Evolutionary conservation across 2,329 filamentous ascomycete genomes (phyloP), one percentile per base, ranked within the genome.

Genomic region (Nemania diffusa): DNA sequence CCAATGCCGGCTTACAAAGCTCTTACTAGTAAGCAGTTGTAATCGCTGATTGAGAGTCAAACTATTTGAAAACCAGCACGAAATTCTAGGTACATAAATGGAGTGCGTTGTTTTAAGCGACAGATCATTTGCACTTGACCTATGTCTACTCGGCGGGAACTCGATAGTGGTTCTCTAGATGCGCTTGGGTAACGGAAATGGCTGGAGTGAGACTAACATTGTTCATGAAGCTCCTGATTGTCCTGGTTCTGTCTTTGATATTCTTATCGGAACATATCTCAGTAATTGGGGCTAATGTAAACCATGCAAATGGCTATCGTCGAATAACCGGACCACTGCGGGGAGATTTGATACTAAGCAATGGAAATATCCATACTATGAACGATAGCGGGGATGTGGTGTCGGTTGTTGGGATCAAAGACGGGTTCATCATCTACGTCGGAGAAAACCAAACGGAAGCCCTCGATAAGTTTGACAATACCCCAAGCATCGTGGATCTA

Each of bases 321-420:
- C 56, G 27, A 27, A 7, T 11, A n/a, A 61, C 46, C 2, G 46
- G 70, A 22, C 52, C 64, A 2, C 57, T 71, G 13, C 62, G 32
- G 8, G 73, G 72, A 7, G 65, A 74, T 15, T 34, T 75, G 11
- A 65, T 77, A 29, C 68, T 77, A n/a, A 62, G 65, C 57, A 76
- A 76, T 62, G 75, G 74, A 24, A 56, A 55, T 1, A 75, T 76
- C 42, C 73, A 75, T 61, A 75, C 74, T 15, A 71, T 75, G 71
- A 69, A 69, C 58, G 50, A 57, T 4, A 22, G 11, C 5, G 65
- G 63, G 40, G 63, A 53, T 2, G 46, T 72, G 2, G 68, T 52
- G 13, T 72, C 70, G 11, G 71, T 75, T 5, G 52, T 77, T 20
- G 74, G 64, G 20, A 71, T 77, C 55, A 69, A 67, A 27, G 68